Percentiles rank a stretch among this genome's conserved stretches.
phyloP scores from a whole-genome alignment of 768 basidiomycete species.

The Boletus subparvulus region DNA sequence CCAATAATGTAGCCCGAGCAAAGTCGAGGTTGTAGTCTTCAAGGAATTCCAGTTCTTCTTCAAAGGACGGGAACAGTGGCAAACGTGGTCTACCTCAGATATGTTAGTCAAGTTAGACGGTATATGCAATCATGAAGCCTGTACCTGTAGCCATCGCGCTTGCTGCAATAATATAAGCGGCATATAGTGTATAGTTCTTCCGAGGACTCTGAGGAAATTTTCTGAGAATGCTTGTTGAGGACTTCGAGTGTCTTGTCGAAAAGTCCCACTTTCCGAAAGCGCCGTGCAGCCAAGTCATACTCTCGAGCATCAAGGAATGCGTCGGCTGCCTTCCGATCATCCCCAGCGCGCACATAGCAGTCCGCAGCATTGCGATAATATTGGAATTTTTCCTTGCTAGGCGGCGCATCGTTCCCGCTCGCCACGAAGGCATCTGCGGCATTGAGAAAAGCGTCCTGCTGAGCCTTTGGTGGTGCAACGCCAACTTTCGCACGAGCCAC shows the following conservation, averaged over 20 bases:
- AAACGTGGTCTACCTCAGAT: conserved; percentile 42
- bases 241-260: conserved; percentile 56
- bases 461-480: conserved; percentile 22
- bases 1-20: conserved; percentile 46
- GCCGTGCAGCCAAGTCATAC: conserved; percentile 43
- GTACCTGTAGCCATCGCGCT: conserved; percentile 22
- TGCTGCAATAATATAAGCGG: conserved; percentile 45
- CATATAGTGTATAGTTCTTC: conserved; percentile 44
- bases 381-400: conserved; percentile 27
- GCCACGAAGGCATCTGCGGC: conserved; percentile 52
- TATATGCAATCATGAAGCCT: background rate
- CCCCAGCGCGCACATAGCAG: conserved; percentile 43
- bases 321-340: conserved; percentile 44
- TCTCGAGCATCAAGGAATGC: conserved; percentile 43
- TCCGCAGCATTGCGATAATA: conserved; percentile 47
- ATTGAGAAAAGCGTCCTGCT: conserved; percentile 38
- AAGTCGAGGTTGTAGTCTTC: conserved; percentile 53
- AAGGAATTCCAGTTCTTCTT: conserved; percentile 57
- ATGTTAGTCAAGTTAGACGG: background rate
- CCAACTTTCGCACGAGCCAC: conserved; percentile 40
- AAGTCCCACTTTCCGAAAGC: conserved; percentile 47
- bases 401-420: conserved; percentile 37
- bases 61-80: conserved; percentile 47
- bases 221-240: conserved; percentile 34
- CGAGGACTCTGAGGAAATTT: conserved; percentile 34